Evolutionary conservation across 2,329 filamentous ascomycete genomes (phyloP), one percentile per base, ranked within the genome.

Genomic region (Sporothrix curviconia): DNA sequence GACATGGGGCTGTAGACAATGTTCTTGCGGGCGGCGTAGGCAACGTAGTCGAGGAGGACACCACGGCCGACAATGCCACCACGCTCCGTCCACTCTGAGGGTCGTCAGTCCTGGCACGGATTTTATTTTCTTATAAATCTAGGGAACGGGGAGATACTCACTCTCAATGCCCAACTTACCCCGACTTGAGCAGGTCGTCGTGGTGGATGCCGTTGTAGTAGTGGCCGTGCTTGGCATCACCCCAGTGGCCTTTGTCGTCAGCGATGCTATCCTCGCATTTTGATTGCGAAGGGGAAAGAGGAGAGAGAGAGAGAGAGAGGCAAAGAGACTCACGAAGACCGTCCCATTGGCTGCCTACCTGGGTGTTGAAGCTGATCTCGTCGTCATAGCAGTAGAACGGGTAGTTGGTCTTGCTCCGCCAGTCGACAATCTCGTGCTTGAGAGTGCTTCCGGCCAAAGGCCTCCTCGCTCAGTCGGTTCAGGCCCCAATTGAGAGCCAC

Each of bases 401-500:
- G n/a, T 44, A 56, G 37, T 44, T 43, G 17, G 47, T 39, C 46
- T 59, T 59, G 15, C 24, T 46, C 12, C 52, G 56, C 59, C 54
- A 59, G 53, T 52, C 53, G 36, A 63, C 58, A 32, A 63, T 32
- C 14, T 61, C 42, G 39, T 65, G 63, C 50, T 80, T 72, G 64
- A 87, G 83, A 3, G 73, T 68, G 59, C 78, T 74, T 56, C 15
- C 83, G 76, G 52, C 75, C 72, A 67, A 83, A 80, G 7, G 80
- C 75, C 4, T 75, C 67, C 32, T 76, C 69, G 15, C 73, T 67
- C 64, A 82, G 78, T 3, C 77, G 76, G 67, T 82, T 73, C 7
- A 86, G 72, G 0, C 81, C 76, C 74, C 82, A 82, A 69, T 86
- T 82, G 17, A 85, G 75, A 1, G 79, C 81, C 55, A 85, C 72